A percentile compares a stretch with the other conserved stretches of the same genome.
Conservation (phyloP, 495 filamentous ascomycete genomes). For the Friedmanniomyces endolithicus region DNA sequence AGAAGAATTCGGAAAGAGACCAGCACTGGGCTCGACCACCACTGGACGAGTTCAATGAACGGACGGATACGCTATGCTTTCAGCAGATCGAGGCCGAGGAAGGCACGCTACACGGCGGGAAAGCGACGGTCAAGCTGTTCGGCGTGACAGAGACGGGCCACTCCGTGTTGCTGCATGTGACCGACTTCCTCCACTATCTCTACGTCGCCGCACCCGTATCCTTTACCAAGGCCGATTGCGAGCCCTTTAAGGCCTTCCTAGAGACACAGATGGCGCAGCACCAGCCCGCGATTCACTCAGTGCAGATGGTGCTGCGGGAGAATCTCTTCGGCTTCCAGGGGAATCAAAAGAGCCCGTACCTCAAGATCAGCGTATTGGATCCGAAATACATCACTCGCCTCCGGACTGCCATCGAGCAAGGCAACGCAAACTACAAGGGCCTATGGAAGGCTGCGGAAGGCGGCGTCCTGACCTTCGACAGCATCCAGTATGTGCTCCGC, state of each 20-base stretch:
- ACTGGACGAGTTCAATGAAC: slow-evolving; percentile 58
- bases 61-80: slow-evolving; percentile 63
- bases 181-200: slow-evolving; percentile 89
- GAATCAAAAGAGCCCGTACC: slow-evolving; percentile 77
- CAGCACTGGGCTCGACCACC: slow-evolving; percentile 83
- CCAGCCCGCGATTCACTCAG: slow-evolving; percentile 53
- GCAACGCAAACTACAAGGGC: slow-evolving; percentile 75
- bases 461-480: slow-evolving; percentile 76
- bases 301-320: slow-evolving; percentile 68
- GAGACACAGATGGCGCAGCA: slow-evolving; percentile 58
- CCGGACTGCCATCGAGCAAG: slow-evolving; percentile 56
- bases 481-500: slow-evolving; percentile 81
- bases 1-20: slow-evolving; percentile 79
- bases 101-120: slow-evolving; percentile 59
- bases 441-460: slow-evolving; percentile 66
- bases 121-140: slow-evolving; percentile 72
- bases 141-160: slow-evolving; percentile 97
- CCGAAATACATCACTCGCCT: slow-evolving; percentile 66
- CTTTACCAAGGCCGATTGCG: slow-evolving; percentile 66
- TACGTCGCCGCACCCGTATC: slow-evolving; percentile 79
- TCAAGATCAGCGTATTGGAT: slow-evolving; percentile 85
- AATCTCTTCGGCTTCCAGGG: slow-evolving; percentile 89
- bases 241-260: slow-evolving; percentile 60
- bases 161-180: slow-evolving; percentile 90
- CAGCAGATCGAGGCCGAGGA: slow-evolving; percentile 96